Percentiles rank a stretch among this genome's conserved stretches.
Conservation (phyloP, 2,329 filamentous ascomycete species). For the Calonectria ilicicola region DNA sequence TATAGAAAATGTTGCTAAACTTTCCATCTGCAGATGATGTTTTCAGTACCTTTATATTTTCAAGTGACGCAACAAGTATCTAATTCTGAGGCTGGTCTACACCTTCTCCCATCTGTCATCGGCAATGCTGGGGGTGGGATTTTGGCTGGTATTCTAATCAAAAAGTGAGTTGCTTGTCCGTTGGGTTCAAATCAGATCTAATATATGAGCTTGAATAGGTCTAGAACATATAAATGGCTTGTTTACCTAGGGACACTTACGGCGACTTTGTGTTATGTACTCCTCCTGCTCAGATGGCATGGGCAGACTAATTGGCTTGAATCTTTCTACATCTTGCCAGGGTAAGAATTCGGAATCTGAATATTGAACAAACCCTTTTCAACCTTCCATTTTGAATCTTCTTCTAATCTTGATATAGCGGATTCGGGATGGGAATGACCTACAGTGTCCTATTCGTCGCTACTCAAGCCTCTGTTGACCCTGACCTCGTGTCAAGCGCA, state of each 20-base stretch:
- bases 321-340: conserved; percentile 9
- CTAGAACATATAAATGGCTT: not conserved
- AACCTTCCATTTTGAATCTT: not conserved
- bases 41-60: conserved; percentile 1
- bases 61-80: not conserved
- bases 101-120: not conserved
- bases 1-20: too few species aligned
- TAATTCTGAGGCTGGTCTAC: not conserved
- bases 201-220: not conserved
- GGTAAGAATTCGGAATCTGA: not conserved
- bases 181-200: too few species aligned
- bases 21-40: not conserved
- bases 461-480: not conserved
- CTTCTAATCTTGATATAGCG: not conserved
- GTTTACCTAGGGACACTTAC: not conserved
- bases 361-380: not conserved
- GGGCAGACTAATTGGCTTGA: conserved; percentile 5
- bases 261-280: not conserved
- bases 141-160: not conserved
- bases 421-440: not conserved
- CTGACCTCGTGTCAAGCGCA: not conserved
- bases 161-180: not conserved
- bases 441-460: conserved; percentile 3
- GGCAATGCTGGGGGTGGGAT: not conserved
- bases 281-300: not conserved